Base-by-base conservation (phyloP, 768 basidiomycete genomes). In the Kwoniella sp. region DNA sequence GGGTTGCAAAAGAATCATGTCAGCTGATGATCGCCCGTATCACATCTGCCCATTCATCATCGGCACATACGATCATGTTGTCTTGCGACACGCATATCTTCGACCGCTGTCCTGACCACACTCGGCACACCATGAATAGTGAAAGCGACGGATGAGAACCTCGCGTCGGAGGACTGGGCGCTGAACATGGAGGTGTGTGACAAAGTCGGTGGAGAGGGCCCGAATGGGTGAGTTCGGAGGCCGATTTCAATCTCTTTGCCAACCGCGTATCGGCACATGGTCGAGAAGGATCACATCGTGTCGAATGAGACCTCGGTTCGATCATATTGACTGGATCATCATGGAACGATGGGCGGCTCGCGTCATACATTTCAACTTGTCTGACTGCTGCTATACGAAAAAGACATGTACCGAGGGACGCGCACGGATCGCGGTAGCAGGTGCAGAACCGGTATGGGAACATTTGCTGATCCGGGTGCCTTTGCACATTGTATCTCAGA, bases 101-200 rank as follows among this genome's bases (percentile, higher is more conserved):
- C 15, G 8, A 11, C 41, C 17, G 41, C 41, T 8, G 9, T 17
- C 5, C 41, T 45, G 4, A 45, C 20, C 41, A 4, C 4, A 11
- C 17, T 20, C 45, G 15, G n/a, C n/a, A n/a, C n/a, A n/a, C n/a
- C 31, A 20, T 22, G 17, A 52, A 22, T 57, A 96, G 94, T 82
- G 73, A 95, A 96, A 82, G 90, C 95, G 34, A 99, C 96, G n/a
- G 92, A 94, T 80, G 96, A 98, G 86, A 93, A 93, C 80, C 84
- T 94, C 64, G 94, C 94, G 0, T 85, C 85, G 61, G 95, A 96
- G 83, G 91, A 96, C 81, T 99, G 96, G 96, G 93, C 93, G 78
- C 84, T 93, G 64, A 92, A 94, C 68, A 78, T 97, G 55, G 92
- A 90, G 73, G 81, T 98, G n/a, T 96, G 93, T 73, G 96, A 99